phyloP scores from a whole-genome alignment of 768 basidiomycete genomes.

The Exidia glandulosa region DNA sequence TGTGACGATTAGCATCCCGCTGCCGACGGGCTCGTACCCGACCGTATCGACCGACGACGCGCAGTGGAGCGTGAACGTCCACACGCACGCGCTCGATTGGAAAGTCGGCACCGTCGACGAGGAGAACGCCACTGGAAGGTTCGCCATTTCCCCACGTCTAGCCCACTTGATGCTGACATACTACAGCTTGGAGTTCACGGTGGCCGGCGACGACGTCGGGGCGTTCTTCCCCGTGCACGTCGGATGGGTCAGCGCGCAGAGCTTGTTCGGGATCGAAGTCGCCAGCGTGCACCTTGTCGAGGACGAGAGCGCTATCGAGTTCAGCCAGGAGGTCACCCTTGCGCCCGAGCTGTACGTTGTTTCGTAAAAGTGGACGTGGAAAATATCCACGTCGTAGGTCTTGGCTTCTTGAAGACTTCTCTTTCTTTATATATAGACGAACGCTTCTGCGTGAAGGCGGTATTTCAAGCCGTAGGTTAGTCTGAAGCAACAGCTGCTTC shows the following conservation, averaged over 20 bases:
- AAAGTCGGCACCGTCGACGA: constrained; percentile 56
- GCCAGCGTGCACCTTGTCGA: background rate
- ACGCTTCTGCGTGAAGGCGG: no score
- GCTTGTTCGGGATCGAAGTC: constrained; percentile 67
- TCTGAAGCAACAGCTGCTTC: no score
- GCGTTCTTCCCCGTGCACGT: constrained; percentile 91
- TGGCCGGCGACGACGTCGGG: constrained; percentile 70
- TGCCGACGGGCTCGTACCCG: constrained; percentile 85
- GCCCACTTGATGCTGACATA: no score
- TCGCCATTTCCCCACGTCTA: no score
- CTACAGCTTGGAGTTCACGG: no score
- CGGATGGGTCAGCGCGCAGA: constrained; percentile 69
- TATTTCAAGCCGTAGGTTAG: no score
- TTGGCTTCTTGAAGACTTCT: no score
- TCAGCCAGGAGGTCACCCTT: background rate
- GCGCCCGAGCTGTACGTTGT: background rate
- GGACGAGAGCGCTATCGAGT: background rate
- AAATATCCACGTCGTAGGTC: no score
- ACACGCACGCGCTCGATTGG: constrained; percentile 80
- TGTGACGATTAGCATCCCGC: constrained; percentile 80
- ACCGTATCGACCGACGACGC: constrained; percentile 61
- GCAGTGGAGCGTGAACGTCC: constrained; percentile 73
- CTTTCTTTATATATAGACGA: no score
- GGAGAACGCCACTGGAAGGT: constrained; percentile 54
- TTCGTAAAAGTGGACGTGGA: background rate